These are phyloP conservation scores for Lactarius hengduanensis DNA, from an alignment of 768 basidiomycete genomes.

Conservation along the genomic window DNA sequence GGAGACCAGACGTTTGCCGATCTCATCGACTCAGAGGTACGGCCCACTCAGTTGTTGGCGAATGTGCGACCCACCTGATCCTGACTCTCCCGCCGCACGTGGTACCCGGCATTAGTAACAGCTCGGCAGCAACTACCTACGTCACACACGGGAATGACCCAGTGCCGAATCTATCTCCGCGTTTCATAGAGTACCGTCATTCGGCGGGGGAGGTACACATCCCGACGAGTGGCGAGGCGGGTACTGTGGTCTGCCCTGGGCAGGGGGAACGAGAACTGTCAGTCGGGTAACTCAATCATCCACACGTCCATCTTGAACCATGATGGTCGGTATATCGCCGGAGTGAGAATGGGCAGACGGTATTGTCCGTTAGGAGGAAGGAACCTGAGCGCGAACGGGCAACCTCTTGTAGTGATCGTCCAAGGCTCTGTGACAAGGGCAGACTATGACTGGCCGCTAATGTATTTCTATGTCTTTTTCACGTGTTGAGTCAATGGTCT, in stretches of 20 bases:
- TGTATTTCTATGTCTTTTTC: too few species aligned
- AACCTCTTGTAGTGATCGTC: too few species aligned
- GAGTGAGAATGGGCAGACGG: not conserved
- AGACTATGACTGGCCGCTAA: too few species aligned
- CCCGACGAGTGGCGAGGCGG: constrained; percentile 32
- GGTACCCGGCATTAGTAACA: constrained; percentile 6
- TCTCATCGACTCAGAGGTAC: constrained; percentile 40
- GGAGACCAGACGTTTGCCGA: constrained; percentile 47
- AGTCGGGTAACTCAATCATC: constrained; percentile 18
- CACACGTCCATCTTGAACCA: constrained; percentile 18
- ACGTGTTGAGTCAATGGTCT: too few species aligned
- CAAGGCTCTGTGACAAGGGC: too few species aligned
- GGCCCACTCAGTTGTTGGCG: constrained; percentile 15
- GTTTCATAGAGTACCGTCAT: constrained; percentile 44
- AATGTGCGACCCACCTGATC: too few species aligned
- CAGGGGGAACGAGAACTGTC: constrained; percentile 39
- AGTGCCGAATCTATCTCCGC: constrained; percentile 42
- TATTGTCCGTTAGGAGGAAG: not conserved
- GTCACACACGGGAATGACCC: constrained; percentile 46
- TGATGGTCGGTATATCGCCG: constrained; percentile 6
- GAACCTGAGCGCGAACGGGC: not conserved
- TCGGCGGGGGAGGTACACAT: constrained; percentile 50
- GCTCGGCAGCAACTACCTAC: constrained; percentile 34
- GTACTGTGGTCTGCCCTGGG: constrained; percentile 38
- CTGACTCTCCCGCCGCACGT: too few species aligned